Conservation (phyloP, 768 basidiomycete genomes). For the Termitomyces bulborhizus region DNA sequence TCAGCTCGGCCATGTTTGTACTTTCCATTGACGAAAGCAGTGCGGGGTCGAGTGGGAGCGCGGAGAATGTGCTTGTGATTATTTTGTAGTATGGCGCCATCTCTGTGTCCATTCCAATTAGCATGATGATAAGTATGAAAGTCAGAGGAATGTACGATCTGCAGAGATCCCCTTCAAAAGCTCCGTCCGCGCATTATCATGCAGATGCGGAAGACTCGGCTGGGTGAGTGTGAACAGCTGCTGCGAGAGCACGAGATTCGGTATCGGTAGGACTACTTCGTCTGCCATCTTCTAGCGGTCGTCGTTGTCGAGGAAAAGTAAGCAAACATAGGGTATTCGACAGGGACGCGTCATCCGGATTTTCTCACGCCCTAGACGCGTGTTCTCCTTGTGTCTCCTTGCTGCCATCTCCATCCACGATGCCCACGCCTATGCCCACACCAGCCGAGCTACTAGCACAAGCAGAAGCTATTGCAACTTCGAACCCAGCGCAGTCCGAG, state of each 20-base stretch:
- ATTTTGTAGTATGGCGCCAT: conserved; percentile 82
- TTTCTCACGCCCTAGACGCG: conserved; percentile 30
- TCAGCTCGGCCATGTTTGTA: conserved; percentile 67
- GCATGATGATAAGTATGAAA: background rate
- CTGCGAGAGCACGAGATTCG: conserved; percentile 79
- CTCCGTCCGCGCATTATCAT: conserved; percentile 56
- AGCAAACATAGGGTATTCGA: background rate
- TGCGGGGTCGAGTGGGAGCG: conserved; percentile 41
- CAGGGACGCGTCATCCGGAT: conserved; percentile 28
- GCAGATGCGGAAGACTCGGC: conserved; percentile 52
- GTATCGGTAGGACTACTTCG: conserved; percentile 78
- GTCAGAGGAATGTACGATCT: conserved; percentile 34
- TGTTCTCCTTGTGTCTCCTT: conserved; percentile 7
- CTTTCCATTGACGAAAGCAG: conserved; percentile 57
- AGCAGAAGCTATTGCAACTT: conserved; percentile 41
- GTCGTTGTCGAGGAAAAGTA: conserved; percentile 6
- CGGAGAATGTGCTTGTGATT: conserved; percentile 43
- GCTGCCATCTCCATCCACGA: background rate
- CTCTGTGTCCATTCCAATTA: conserved; percentile 20
- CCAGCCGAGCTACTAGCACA: conserved; percentile 45
- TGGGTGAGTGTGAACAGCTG: conserved; percentile 70
- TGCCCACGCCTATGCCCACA: conserved; percentile 18
- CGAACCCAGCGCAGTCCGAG: conserved; percentile 61
- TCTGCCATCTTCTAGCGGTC: conserved; percentile 56
- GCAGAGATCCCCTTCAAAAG: conserved; percentile 71